phyloP scores from a whole-genome alignment of 2,329 filamentous ascomycete genomes.

The Beauveria bassiana region DNA sequence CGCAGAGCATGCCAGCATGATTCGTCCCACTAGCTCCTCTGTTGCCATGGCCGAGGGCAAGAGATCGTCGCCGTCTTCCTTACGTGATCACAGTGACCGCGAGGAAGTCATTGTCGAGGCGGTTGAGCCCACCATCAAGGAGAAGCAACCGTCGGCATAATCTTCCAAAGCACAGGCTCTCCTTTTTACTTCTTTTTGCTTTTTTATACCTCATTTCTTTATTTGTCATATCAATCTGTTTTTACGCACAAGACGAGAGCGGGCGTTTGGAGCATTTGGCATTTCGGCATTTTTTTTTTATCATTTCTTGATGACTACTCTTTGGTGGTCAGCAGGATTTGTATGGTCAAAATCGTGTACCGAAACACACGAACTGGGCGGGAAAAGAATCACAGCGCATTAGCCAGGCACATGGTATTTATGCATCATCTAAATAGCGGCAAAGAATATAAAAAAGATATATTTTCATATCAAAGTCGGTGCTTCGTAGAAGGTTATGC shows the following conservation, averaged over 20 bases:
- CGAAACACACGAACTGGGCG: background rate
- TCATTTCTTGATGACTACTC: too few species aligned
- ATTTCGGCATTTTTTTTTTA: background rate
- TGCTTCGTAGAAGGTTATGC: too few species aligned
- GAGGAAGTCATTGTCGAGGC: constrained; percentile 8
- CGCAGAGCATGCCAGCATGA: constrained; percentile 48
- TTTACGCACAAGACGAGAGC: background rate
- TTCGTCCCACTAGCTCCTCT: constrained; percentile 18
- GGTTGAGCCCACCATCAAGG: constrained; percentile 1
- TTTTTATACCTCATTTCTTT: constrained; percentile 3
- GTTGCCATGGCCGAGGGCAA: constrained; percentile 13
- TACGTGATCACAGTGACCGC: constrained; percentile 4
- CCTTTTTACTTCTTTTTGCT: background rate
- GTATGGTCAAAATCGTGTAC: background rate
- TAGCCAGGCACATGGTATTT: background rate
- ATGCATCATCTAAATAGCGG: background rate
- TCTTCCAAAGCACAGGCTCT: background rate
- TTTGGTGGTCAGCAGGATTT: background rate
- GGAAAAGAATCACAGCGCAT: background rate
- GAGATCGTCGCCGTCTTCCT: constrained; percentile 4
- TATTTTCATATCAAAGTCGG: too few species aligned
- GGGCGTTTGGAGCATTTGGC: constrained; percentile 5
- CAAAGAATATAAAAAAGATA: background rate
- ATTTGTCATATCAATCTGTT: background rate
- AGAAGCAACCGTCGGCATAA: constrained; percentile 12